phyloP scores from a whole-genome alignment of 192 early-diverging fungal species.

The Obelidium mucronatum region DNA sequence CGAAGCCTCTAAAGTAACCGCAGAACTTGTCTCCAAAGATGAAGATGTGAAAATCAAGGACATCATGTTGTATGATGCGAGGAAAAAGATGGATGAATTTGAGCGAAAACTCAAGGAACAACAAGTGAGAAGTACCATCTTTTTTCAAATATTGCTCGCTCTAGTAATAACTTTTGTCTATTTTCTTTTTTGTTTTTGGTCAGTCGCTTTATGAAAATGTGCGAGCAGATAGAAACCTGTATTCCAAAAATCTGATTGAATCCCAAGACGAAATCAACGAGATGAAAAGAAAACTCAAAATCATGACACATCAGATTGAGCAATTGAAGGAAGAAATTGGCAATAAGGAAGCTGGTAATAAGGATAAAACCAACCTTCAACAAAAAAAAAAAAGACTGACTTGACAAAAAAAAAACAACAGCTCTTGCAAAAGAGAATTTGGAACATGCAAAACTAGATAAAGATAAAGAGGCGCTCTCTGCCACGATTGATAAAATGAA shows the following conservation, averaged over 20 bases:
- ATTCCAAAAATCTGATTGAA: slow-evolving; percentile 68
- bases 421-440: slow-evolving; percentile 66
- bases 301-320: slow-evolving; percentile 68
- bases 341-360: slow-evolving; percentile 59
- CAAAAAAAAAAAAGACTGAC: background rate
- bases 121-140: slow-evolving; percentile 43
- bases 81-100: slow-evolving; percentile 65
- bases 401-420: too few species aligned
- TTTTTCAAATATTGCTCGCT: background rate
- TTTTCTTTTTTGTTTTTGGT: background rate
- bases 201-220: slow-evolving; percentile 66
- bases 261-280: slow-evolving; percentile 69
- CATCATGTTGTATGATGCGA: slow-evolving; percentile 62
- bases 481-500: slow-evolving; percentile 62
- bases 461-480: slow-evolving; percentile 65
- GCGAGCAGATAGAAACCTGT: slow-evolving; percentile 64
- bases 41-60: slow-evolving; percentile 70
- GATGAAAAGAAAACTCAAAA: slow-evolving; percentile 69
- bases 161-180: background rate
- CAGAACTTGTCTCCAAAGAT: slow-evolving; percentile 46
- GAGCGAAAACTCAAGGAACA: slow-evolving; percentile 68
- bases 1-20: slow-evolving; percentile 42
- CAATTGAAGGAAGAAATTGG: slow-evolving; percentile 70
- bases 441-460: slow-evolving; percentile 66
- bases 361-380: background rate